Percentiles rank a stretch among this genome's conserved stretches.
These are phyloP conservation scores for Cercophora scortea DNA, from an alignment of 495 filamentous ascomycete genomes.

Conservation along the genomic window DNA sequence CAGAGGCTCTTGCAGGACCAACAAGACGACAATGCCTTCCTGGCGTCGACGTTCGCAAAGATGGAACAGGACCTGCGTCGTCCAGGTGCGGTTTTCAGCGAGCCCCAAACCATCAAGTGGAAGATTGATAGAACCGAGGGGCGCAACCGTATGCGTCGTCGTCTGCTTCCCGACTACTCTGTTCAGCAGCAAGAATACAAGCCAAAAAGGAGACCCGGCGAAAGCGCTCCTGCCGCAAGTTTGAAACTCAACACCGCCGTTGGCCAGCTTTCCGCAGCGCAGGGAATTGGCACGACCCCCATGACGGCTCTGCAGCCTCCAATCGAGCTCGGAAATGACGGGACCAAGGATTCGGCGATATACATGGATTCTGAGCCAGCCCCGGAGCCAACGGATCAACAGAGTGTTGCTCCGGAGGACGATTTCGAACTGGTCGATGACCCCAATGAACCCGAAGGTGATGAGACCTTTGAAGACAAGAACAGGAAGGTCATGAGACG, in stretches of 20 bases:
- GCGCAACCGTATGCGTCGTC: slow-evolving; percentile 85
- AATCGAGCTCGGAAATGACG: slow-evolving; percentile 11
- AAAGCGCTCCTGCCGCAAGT: slow-evolving; percentile 14
- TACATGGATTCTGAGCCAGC: slow-evolving; percentile 15
- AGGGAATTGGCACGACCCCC: slow-evolving; percentile 11
- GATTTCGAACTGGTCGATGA: slow-evolving; percentile 91
- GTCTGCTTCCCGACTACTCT: slow-evolving; percentile 69
- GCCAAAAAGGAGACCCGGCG: slow-evolving; percentile 60
- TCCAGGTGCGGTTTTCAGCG: slow-evolving; percentile 70
- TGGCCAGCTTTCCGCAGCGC: slow-evolving; percentile 1
- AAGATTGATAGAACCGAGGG: slow-evolving; percentile 93
- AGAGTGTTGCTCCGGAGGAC: slow-evolving; percentile 56
- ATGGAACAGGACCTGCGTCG: slow-evolving; percentile 66
- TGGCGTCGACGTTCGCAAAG: slow-evolving; percentile 62
- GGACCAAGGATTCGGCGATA: slow-evolving; percentile 17
- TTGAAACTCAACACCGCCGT: slow-evolving; percentile 39
- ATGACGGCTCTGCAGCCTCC: slow-evolving; percentile 2
- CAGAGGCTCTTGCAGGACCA: slow-evolving; percentile 83
- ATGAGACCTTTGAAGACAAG: slow-evolving; percentile 90
- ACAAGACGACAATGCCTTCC: slow-evolving; percentile 74
- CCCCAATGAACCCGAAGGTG: slow-evolving; percentile 66
- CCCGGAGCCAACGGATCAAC: slow-evolving; percentile 9
- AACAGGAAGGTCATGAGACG: slow-evolving; percentile 96
- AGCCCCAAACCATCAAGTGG: slow-evolving; percentile 62
- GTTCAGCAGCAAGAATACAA: slow-evolving; percentile 68